Evolutionary conservation across 1,284 basidiomycete species (phyloP), one percentile per base, ranked within the genome.

Genomic region (Hypsizygus ulmarius): DNA sequence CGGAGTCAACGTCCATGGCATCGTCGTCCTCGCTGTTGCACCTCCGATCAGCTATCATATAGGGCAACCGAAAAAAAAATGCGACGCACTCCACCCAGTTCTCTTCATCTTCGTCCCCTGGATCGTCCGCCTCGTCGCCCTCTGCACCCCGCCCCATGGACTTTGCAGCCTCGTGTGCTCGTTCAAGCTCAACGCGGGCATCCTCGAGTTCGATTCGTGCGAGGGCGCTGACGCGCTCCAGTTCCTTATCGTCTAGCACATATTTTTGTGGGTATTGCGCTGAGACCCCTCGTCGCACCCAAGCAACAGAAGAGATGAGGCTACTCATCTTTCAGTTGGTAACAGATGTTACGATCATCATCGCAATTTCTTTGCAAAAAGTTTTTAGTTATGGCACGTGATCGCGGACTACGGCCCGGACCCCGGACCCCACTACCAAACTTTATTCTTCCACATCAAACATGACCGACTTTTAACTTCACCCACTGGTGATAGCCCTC

Each of bases 151-250:
- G 76, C 1, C 76, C 83, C 87, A 90, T 89, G 46, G 74, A 72
- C 54, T 82, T 76, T 28, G 90, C 90, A 45, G 87, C 90, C 53
- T 83, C 75, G 63, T 86, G 87, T 39, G 92, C 87, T 37, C 86
- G 77, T 68, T 93, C 87, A 9, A 98, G 75, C 63, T 95, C 93
- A 46, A 82, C 76, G 50, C 87, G 80, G 11, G 92, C 92, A 75
- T 93, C 91, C 56, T 93, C 89, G 39, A 96, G 81, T 62, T 94
- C 87, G 46, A 93, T 89, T 41, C 88, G 79, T 18, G 94, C 93
- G 39, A 99, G 79, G 41, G 86, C 79, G 58, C 91, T 93, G 40
- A 99, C 92, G 34, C 97, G 84, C 62, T 90, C 84, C 29, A 99
- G 77, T 69, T 99, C 96, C 39, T 80, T 74, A 60, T 97, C 92